Evolutionary conservation across 768 basidiomycete species (phyloP), one percentile per base, ranked within the genome.

Genomic region (Pulveroboletus sp.): DNA sequence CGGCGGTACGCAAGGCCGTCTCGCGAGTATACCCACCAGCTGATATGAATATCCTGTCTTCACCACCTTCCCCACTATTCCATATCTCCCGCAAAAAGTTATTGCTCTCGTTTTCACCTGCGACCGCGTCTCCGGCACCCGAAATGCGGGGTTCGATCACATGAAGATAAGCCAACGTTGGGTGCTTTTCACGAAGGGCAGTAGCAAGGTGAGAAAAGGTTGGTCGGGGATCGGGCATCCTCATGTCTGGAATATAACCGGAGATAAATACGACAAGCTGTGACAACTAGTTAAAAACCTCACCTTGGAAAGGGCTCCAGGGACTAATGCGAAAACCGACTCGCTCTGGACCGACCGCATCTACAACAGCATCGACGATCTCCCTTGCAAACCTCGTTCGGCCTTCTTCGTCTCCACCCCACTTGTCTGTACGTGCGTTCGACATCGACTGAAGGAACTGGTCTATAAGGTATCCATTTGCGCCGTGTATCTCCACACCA

Each of bases 341-440:
- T 20, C 72, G 72, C 20, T 78, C 74, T 25, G 69, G 63, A 0
- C 87, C 86, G 31, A 87, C 65, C 1, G 77, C 76, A 0, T 71
- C 59, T 2, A 67, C 69, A 1, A 86, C 65, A 2, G 78, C 80
- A 34, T 77, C 71, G 11, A 80, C 60, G 36, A 84, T 69, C 49
- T 84, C 80, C n/a, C 76, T 65, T 1, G 63, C 52, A 59, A 83
- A 80, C 13, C 75, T 65, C 1, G 67, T 59, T 8, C 88, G 71
- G 49, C 77, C 78, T 61, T 84, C 79, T 23, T 86, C 66, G 39
- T 75, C 77, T 2, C 88, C 87, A 0, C 87, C 87, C 61, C 84
- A 90, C 43, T 72, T 68, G 60, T 88, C 85, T 13, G 75, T 78
- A 14, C 84, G 73, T 14, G 70, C 53, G 63, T 68, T 52, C 27